Conservation (phyloP, 2,329 filamentous ascomycete species). For the Colletotrichum tamarilloi region DNA sequence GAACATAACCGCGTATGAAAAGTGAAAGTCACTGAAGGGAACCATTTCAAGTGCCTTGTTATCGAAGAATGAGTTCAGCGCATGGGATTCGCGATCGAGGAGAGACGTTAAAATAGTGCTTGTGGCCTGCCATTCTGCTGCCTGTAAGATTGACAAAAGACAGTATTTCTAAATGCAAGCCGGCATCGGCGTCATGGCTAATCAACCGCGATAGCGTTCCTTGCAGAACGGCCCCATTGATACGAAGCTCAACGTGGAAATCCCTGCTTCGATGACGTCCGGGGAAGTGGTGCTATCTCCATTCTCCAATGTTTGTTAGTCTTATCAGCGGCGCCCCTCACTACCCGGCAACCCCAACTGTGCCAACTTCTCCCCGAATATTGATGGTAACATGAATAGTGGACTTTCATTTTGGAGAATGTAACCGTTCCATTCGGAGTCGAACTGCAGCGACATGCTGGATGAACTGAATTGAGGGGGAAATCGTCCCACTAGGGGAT, state of each 20-base stretch:
- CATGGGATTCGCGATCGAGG: too few species aligned
- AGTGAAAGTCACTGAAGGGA: too few species aligned
- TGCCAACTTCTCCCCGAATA: neutral
- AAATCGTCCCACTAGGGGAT: neutral
- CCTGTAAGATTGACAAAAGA: neutral
- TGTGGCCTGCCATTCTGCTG: neutral
- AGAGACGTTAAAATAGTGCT: neutral
- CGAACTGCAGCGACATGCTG: neutral
- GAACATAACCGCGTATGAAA: too few species aligned
- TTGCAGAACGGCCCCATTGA: neutral
- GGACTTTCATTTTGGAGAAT: constrained; percentile 24
- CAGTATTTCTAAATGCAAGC: neutral
- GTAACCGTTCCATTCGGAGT: constrained; percentile 29
- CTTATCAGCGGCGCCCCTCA: constrained; percentile 31
- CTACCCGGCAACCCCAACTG: constrained; percentile 8
- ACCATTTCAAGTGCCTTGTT: too few species aligned
- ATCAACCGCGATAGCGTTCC: neutral
- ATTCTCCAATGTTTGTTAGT: constrained; percentile 3
- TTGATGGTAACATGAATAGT: constrained; percentile 33
- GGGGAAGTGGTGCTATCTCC: constrained; percentile 12
- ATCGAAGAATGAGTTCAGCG: too few species aligned
- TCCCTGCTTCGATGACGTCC: constrained; percentile 8
- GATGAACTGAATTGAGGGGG: constrained; percentile 10
- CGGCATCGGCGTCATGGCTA: neutral
- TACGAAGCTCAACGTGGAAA: neutral